Percentiles rank a stretch among this genome's conserved stretches.
Evolutionary conservation across 75 land plant genomes (phyloP).

Genomic region (Chamaecyparis obtusa): DNA sequence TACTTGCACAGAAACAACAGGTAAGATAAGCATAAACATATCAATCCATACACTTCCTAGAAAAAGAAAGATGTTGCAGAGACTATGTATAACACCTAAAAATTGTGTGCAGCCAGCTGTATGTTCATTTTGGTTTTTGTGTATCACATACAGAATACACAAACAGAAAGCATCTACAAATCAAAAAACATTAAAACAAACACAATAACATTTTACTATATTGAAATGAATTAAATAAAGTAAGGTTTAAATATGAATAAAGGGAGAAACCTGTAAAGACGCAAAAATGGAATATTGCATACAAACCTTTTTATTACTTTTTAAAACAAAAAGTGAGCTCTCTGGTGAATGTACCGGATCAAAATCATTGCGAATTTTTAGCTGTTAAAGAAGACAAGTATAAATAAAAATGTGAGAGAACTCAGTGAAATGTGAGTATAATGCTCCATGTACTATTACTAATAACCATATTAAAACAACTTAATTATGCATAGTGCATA

Average conservation of each 20-base stretch:
- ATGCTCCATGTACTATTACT: not conserved
- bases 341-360: slow-evolving; percentile 99
- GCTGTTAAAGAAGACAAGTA: slow-evolving; percentile 39
- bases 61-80: not conserved
- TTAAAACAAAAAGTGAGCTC: slow-evolving; percentile 93
- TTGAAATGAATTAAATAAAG: not conserved
- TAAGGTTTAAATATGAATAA: not conserved
- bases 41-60: not conserved
- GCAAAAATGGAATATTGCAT: not conserved
- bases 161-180: not conserved
- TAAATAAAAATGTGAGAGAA: not conserved
- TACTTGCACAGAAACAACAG: not conserved
- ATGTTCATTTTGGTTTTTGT: not conserved
- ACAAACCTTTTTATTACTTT: slow-evolving; percentile 89
- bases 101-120: not conserved
- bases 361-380: slow-evolving; percentile 95
- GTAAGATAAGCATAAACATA: not conserved
- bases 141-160: not conserved
- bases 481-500: not conserved
- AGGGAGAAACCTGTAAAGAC: not conserved
- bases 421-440: not conserved
- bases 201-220: not conserved
- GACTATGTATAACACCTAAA: not conserved
- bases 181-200: not conserved
- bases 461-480: not conserved